Evolutionary conservation across 257 asterid genomes (phyloP).

Genomic region (Solanum megistacrolobum): DNA sequence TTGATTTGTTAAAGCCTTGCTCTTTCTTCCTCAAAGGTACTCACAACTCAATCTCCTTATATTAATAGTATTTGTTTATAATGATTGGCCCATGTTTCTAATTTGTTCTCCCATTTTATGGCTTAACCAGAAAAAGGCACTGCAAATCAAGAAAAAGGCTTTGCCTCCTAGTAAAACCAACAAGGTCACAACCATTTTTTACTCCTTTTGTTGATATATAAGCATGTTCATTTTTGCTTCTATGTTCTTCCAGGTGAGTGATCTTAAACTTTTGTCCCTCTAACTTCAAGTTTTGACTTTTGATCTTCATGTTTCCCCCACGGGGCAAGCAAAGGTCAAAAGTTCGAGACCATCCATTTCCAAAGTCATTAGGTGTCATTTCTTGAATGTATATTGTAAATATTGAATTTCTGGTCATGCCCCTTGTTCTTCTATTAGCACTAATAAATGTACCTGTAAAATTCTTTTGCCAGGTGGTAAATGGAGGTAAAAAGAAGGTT

Average conservation of each 20-base stretch:
- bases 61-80: no score
- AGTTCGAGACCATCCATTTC: not conserved
- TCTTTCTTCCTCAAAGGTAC: no score
- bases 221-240: not conserved
- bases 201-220: not conserved
- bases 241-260: not conserved
- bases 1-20: no score
- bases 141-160: not conserved
- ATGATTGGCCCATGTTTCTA: no score
- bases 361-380: not conserved
- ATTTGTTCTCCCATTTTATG: no score
- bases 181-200: not conserved
- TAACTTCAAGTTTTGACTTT: not conserved
- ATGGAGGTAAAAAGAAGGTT: not conserved
- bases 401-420: not conserved
- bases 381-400: not conserved
- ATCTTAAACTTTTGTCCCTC: not conserved
- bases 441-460: not conserved
- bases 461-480: constrained; percentile 8
- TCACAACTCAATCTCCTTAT: no score
- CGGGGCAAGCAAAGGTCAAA: not conserved
- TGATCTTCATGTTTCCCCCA: not conserved
- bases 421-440: not conserved
- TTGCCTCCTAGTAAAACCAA: not conserved
- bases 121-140: no score